Evolutionary conservation across 2,329 filamentous ascomycete species (phyloP).

Genomic region (Paraphaeosphaeria sporulosa): DNA sequence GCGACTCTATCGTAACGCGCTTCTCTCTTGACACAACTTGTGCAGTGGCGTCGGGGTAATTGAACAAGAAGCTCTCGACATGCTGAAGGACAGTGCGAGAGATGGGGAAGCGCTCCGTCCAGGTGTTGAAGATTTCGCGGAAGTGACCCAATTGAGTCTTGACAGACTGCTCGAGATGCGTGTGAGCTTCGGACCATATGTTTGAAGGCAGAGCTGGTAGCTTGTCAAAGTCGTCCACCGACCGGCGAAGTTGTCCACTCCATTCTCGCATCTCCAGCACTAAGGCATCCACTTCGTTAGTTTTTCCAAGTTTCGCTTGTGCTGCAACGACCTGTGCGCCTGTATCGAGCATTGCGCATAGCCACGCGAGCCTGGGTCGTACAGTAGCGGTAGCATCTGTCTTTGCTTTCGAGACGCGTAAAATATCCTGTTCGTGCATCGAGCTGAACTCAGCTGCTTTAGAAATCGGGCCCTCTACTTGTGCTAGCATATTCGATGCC

Average conservation of each 20-base stretch:
- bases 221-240: slow-evolving; percentile 26
- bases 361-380: slow-evolving; percentile 60
- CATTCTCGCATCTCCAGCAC: slow-evolving; percentile 35
- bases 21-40: slow-evolving; percentile 10
- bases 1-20: slow-evolving; percentile 44
- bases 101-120: slow-evolving; percentile 33
- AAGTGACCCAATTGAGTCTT: slow-evolving; percentile 25
- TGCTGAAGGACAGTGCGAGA: slow-evolving; percentile 60
- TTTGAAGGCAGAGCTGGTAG: slow-evolving; percentile 38
- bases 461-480: slow-evolving; percentile 48
- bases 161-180: slow-evolving; percentile 23
- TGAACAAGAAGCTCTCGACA: slow-evolving; percentile 69
- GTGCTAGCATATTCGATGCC: slow-evolving; percentile 40
- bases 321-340: slow-evolving; percentile 68
- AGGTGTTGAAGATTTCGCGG: slow-evolving; percentile 24
- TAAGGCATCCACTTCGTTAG: slow-evolving; percentile 37
- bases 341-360: slow-evolving; percentile 72
- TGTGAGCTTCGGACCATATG: slow-evolving; percentile 31
- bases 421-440: slow-evolving; percentile 17
- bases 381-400: slow-evolving; percentile 19
- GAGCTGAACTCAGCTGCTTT: slow-evolving; percentile 43
- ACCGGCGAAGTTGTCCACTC: slow-evolving; percentile 24
- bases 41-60: slow-evolving; percentile 14
- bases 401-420: slow-evolving; percentile 28
- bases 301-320: slow-evolving; percentile 70